These are phyloP conservation scores for Exophiala spinifera DNA, from an alignment of 2,329 filamentous ascomycete species.

Conservation along the genomic window DNA sequence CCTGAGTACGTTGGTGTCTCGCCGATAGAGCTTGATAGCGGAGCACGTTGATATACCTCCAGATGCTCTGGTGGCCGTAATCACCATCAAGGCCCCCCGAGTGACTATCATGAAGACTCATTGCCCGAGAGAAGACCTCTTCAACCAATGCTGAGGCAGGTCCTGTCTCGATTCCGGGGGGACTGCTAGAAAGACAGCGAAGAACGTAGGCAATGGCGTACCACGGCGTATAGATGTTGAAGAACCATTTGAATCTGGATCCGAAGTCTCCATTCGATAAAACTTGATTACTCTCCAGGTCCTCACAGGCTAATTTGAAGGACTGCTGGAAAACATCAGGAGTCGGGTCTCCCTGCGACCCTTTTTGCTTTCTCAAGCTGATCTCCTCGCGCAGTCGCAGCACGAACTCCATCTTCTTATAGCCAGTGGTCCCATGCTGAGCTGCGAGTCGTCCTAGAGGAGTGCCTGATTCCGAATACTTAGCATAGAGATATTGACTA, in stretches of 20 bases:
- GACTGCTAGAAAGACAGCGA: slow-evolving; percentile 2
- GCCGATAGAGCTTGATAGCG: background rate
- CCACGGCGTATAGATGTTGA: slow-evolving; percentile 9
- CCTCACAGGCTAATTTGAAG: slow-evolving; percentile 5
- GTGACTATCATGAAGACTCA: background rate
- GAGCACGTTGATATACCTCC: background rate
- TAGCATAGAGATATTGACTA: background rate
- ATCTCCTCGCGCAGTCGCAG: slow-evolving; percentile 13
- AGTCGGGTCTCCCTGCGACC: slow-evolving; percentile 2
- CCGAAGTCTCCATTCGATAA: background rate
- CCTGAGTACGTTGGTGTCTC: background rate
- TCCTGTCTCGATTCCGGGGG: slow-evolving; percentile 2
- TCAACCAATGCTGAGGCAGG: slow-evolving; percentile 2
- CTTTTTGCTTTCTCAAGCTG: slow-evolving; percentile 6
- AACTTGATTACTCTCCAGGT: slow-evolving; percentile 1
- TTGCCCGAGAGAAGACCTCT: slow-evolving; percentile 1
- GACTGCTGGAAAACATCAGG: slow-evolving; percentile 3
- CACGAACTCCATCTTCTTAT: slow-evolving; percentile 10
- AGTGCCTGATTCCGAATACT: background rate
- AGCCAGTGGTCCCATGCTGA: background rate
- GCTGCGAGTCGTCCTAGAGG: slow-evolving; percentile 1
- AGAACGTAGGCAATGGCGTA: slow-evolving; percentile 10
- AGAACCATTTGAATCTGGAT: slow-evolving; percentile 8
- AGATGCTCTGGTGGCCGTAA: background rate
- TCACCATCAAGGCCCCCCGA: background rate